Base-by-base conservation (phyloP, 768 basidiomycete species). In the Dentipellis sp. region DNA sequence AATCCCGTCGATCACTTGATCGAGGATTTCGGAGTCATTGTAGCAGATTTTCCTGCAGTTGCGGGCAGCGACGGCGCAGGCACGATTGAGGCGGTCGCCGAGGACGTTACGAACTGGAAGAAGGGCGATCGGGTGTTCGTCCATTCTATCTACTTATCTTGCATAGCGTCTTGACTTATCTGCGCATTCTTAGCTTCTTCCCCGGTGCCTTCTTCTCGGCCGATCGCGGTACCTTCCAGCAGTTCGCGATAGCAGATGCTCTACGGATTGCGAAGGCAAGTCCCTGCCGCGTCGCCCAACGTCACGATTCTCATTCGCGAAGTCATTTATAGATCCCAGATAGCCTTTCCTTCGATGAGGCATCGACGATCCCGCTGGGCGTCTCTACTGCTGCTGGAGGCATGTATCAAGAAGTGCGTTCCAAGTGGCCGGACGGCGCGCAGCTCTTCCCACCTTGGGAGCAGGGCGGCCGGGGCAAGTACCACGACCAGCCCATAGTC, bases 331-430 rank as follows among this genome's bases (percentile, higher is more conserved):
- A 79, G 76, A 75, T 82, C 37, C 80, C 81, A 0, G 64, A 69
- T 4, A 72, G 68, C 48, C 40, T 79, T 46, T 71, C 76, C 1
- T 79, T 76, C 56, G 80, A 79, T 10, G 68, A 78, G 55, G 80
- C 75, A 2, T 59, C 76, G 0, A 75, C 79, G 1, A 63, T 83
- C 14, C 78, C 81, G 4, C 66, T 78, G 1, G 79, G 71, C 1
- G 58, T 81, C 16, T 71, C 72, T 6, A 76, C 77, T 21, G 76
- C 78, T 11, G 75, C 75, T 37, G 66, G 74, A n/a, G 81, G 77
- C 3, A 59, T 82, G 19, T 82, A 78, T 64, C 69, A 64, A 22
- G 62, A 56, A 50, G 64, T 42, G 16, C 66, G 72, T 0, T 6
- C 36, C 1, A 42, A 53, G 39, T 65, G 72, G 58, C 16, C 42